Base-by-base conservation (phyloP, 2,329 filamentous ascomycete species). In the Tolypocladium album region DNA sequence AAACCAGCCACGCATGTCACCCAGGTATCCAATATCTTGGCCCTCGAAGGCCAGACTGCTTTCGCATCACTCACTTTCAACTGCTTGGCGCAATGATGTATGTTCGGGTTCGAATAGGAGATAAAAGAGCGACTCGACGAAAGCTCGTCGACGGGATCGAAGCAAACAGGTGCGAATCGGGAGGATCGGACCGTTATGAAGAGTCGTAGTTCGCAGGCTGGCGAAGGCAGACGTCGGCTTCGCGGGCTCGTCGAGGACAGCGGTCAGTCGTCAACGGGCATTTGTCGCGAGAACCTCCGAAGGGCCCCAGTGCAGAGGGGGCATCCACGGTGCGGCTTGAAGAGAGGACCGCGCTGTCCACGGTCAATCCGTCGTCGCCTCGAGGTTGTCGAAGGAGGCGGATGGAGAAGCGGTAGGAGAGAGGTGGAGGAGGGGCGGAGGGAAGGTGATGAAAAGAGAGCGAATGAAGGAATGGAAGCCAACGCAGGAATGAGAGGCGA, bases 41-140 rank as follows among this genome's bases (percentile, higher is more conserved):
- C 7, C 50, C 8, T 34, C 11, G 47, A 34, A 11, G 47, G 15
- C 15, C 11, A 7, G 27, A 11, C 50, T 20, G 27, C 27, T 11
- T 34, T 34, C 20, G 22, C 36, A 36, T 34, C 20, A 66, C 66
- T 67, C 56, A 67, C 66, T 47, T 63, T 31, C 64, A 60, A 61
- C 62, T 63, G 58, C 58, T 57, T 50, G 40, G 56, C 58, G 59
- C 53, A 56, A 57, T 47, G 61, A 57, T 59, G 43, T 61, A 66
- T 61, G 57, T 62, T 60, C 57, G 58, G 43, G 42, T 11, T 45
- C 24, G 31, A 59, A 38, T 6, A 15, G 45, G 27, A 36, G 64
- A 67, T 40, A 58, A 78, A 78, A 63, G 77, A 79, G 77, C 68
- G 77, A 75, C 74, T 75, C 70, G 76, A 78, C 76, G 75, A 76